Evolutionary conservation across 129 eudicot species (phyloP), one percentile per base, ranked within the genome.

Genomic region (Flaveria sonorensis): DNA sequence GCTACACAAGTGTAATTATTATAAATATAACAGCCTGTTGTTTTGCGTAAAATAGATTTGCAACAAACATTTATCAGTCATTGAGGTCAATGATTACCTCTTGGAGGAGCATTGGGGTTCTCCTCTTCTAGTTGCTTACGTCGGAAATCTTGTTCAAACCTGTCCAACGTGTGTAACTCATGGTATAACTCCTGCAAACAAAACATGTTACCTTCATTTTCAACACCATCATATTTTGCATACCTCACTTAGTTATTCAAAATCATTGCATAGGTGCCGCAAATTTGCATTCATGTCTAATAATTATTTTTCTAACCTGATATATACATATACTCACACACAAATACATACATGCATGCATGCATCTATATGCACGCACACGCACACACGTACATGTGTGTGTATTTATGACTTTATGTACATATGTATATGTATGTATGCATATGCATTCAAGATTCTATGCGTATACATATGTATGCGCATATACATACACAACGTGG

Each of bases 161-260:
- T 88, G 83, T 95, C 99, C 83, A 95, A 81, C 36, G 99, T 89
- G 74, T 95, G 99, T 84, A 91, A 39, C 85, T 95, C 99, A 78
- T 95, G 99, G 88, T 95, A 95, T 68, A 95, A 77, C 72, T 95
- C 99, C 99, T 95, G 89, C 89, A 87, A 42, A 36, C 46, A 65
- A 30, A 60, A 53, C n/a, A 60, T 4, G 43, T 50, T 68, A 65
- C 26, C 57, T 65, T 12, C 70, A 57, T 66, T 30, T 46, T 23
- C 48, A 72, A 32, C 16, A 79, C 13, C 4, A 60, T 32, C 19
- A 53, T 18, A 62, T 21, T 32, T 71, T 55, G 16, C 73, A 64
- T 70, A 62, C 16, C 52, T 46, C 36, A 70, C 45, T 19, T 59
- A 74, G 45, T 66, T 32, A 65, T 70, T 53, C 13, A 42, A 73